Evolutionary conservation across 345 rosid species (phyloP), one percentile per base, ranked within the genome.

Genomic region (Nephelium lappaceum): DNA sequence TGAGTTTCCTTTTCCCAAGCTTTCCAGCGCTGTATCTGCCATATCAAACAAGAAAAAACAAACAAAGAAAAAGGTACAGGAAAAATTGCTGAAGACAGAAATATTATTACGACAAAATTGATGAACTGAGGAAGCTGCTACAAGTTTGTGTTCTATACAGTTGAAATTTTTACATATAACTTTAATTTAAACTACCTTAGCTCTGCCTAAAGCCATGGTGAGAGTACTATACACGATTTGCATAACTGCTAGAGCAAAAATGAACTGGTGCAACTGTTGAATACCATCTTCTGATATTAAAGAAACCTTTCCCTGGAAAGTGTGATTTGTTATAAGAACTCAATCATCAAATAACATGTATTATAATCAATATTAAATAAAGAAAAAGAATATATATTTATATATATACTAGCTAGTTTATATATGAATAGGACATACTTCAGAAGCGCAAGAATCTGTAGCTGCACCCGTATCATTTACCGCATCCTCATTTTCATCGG

Each of bases 1-100:
- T 18, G 76, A 38, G 72, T 76, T 72, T 79, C 85, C 45, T 79
- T 79, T 69, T 83, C 85, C 85, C 85, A 82, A 47, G 80, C 80
- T 72, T 79, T 72, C 80, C 85, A 83, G 9, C 73, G 58, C 73
- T 76, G 76, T 78, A 83, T 83, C 83, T 76, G 47, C 69, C 16
- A 11, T 9, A 19, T 69, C 38, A 69, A 69, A 64, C 1, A 11
- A 69, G 10, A 43, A 42, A n/a, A 11, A 43, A 1, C 8, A 45
- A 9, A 23, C 2, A 18, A 69, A 45, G 24, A 19, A 58, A n/a
- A n/a, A n/a, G n/a, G n/a, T 21, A 11, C 63, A 58, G 9, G 24
- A 58, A 58, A n/a, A 6, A 18, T n/a, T 1, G 14, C 21, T 58
- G 24, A 58, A 19, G 7, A 49, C 19, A 49, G 3, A 15, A 42